Base-by-base conservation (phyloP, 2,329 filamentous ascomycete genomes). In the Diaporthe helianthi region DNA sequence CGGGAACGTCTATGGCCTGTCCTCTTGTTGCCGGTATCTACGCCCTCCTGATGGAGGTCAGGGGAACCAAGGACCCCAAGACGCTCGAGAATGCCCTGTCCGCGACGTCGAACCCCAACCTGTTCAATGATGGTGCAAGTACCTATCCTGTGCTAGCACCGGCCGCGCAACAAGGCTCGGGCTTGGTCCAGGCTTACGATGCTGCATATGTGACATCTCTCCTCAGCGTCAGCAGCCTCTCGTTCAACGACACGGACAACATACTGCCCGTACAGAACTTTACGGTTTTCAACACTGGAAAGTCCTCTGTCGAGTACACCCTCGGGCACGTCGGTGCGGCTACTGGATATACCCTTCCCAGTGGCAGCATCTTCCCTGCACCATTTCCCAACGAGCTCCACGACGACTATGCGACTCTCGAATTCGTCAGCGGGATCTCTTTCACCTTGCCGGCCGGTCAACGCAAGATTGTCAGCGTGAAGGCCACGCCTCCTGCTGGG, bases 221-320 rank as follows among this genome's bases (percentile, higher is more conserved):
- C 15, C 79, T 90, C 24, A 84, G 83, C 73, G 83, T 82, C 12
- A 85, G 85, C n/a, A 86, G 84, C 76, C 78, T 91, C 17, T 83
- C 86, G 4, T 90, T 90, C 79, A 90, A 91, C 75, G 89, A 91
- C 76, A 89, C 87, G 0, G 85, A 87, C 72, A 76, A 90, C 80
- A 84, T 89, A 71, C 76, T 76, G 54, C 76, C 80, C 13, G 80
- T 79, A 2, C 79, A 83, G 52, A 83, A 83, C 72, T 88, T 91
- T 75, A 83, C 80, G 47, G 81, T 91, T 72, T 82, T 78, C 73
- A 91, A 91, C 79, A 80, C 80, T 6, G 86, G 84, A 54, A 77
- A 77, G 19, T 79, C 80, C 29, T 76, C 80, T 0, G 76, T 88
- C 61, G 85, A 83, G 7, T 89, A 88, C 77, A 79, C 80, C 9